Percentiles rank a stretch among this genome's conserved stretches.
Evolutionary conservation across 164 flowering plant genomes (phyloP).

Genomic region (Vitis labrusca): DNA sequence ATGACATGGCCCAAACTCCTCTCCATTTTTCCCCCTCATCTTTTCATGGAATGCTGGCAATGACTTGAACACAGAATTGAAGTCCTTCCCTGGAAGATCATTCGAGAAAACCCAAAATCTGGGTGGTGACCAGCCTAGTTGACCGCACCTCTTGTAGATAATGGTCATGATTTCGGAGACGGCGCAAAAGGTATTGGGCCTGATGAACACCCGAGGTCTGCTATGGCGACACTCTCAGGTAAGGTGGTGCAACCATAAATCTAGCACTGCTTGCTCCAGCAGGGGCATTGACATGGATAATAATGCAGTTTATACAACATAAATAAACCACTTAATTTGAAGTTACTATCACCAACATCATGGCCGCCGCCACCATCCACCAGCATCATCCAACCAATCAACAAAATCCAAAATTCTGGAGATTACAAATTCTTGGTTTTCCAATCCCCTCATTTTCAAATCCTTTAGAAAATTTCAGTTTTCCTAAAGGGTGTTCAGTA

Average conservation of each 20-base stretch:
- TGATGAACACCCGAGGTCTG: constrained; percentile 19
- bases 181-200: constrained; percentile 7
- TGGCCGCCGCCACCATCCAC: too few species aligned
- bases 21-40: constrained; percentile 7
- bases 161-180: constrained; percentile 5
- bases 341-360: too few species aligned
- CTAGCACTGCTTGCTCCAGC: constrained; percentile 4
- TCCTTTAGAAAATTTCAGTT: too few species aligned
- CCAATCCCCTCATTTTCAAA: too few species aligned
- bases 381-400: too few species aligned
- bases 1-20: neutral
- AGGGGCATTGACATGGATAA: constrained; percentile 6
- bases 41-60: constrained; percentile 6
- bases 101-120: constrained; percentile 12
- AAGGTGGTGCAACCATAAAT: constrained; percentile 7
- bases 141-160: neutral
- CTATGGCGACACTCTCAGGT: constrained; percentile 6
- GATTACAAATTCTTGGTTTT: too few species aligned
- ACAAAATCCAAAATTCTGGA: too few species aligned
- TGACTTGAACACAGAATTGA: constrained; percentile 14
- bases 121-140: constrained; percentile 1
- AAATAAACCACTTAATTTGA: too few species aligned
- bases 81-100: constrained; percentile 11
- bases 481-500: too few species aligned
- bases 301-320: neutral